These are phyloP conservation scores for Dryas drummondii DNA, from an alignment of 306 rosid genomes.

Conservation along the genomic window DNA sequence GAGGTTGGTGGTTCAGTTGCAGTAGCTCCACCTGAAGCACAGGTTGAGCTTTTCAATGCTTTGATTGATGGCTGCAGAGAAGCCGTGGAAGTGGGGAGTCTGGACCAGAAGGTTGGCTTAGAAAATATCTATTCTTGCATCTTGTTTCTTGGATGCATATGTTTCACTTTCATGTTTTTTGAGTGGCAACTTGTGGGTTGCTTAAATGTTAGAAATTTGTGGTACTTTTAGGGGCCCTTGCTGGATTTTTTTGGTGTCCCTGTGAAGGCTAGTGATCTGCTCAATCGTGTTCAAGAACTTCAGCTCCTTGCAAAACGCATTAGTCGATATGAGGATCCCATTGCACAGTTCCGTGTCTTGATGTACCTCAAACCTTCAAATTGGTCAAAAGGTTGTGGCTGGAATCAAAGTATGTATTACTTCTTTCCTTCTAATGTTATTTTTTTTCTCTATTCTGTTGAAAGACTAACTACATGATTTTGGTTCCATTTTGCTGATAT, in stretches of 20 bases:
- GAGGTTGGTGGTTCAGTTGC: conserved; percentile 88
- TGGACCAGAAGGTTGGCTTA: conserved; percentile 80
- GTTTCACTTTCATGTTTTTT: conserved; percentile 11
- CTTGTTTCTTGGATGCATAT: conserved; percentile 11
- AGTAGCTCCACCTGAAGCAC: conserved; percentile 64
- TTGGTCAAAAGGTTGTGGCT: conserved; percentile 99
- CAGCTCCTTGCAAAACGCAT: conserved; percentile 92
- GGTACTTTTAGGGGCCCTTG: conserved; percentile 79
- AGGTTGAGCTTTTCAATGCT: conserved; percentile 75
- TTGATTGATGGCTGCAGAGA: conserved; percentile 86
- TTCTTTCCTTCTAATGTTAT: conserved; percentile 16
- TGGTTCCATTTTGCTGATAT: conserved; percentile 26
- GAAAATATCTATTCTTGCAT: neutral
- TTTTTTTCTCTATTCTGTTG: neutral
- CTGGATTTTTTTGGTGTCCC: conserved; percentile 94
- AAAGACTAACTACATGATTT: conserved; percentile 11
- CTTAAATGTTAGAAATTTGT: conserved; percentile 21
- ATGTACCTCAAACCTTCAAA: conserved; percentile 86
- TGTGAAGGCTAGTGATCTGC: conserved; percentile 87
- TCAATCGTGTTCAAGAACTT: conserved; percentile 88
- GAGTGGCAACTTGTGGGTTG: conserved; percentile 14
- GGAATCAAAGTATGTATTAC: conserved; percentile 90
- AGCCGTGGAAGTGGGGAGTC: conserved; percentile 70
- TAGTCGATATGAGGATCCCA: conserved; percentile 86
- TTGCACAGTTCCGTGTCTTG: conserved; percentile 86